Base-by-base conservation (phyloP, 805 yeast species). In the Dipodascus albidus region DNA sequence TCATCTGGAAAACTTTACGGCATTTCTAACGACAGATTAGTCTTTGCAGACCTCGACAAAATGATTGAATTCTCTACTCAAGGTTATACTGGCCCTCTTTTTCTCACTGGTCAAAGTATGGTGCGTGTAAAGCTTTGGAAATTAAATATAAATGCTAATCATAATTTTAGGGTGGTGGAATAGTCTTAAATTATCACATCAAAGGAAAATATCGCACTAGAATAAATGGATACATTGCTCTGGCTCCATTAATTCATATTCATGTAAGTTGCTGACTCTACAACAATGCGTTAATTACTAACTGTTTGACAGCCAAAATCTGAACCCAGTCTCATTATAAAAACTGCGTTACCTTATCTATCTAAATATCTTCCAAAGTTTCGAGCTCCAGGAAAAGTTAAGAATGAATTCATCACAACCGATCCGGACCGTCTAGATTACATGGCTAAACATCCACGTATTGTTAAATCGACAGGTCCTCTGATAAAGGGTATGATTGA, bases 21-120 rank as follows among this genome's bases (percentile, higher is more conserved):
- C 19, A 48, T 59, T 48, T 64, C 69, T 27, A 62, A 64, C 55
- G 74, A 70, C 53, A 54, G 54, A 50, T 49, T 51, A 42, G 63
- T 65, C 22, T 64, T 59, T 55, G 53, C 55, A 22, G 74, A 70
- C 53, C 52, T 71, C 35, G 72, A 70, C 51, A 54, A 59, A 4
- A 49, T 69, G 42, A 58, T 67, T 24, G 52, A 60, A 33, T 47
- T 53, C 38, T 53, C 52, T 2, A 23, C 50, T 23, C 38, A 52
- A 9, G 57, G 52, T 50, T 57, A 58, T 50, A 31, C 47, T 2
- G 67, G 64, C 23, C 61, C 63, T 49, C 54, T 66, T 8, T 56
- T 63, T 49, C 50, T 69, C 57, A 62, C 62, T 63, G 72, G 72
- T 17, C 70, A 68, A 57, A 65, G 70, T 3, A 68, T 68, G 70